Evolutionary conservation across 23 red algal species (phyloP), one percentile per base, ranked within the genome.

Genomic region (Agarophyton chilense): DNA sequence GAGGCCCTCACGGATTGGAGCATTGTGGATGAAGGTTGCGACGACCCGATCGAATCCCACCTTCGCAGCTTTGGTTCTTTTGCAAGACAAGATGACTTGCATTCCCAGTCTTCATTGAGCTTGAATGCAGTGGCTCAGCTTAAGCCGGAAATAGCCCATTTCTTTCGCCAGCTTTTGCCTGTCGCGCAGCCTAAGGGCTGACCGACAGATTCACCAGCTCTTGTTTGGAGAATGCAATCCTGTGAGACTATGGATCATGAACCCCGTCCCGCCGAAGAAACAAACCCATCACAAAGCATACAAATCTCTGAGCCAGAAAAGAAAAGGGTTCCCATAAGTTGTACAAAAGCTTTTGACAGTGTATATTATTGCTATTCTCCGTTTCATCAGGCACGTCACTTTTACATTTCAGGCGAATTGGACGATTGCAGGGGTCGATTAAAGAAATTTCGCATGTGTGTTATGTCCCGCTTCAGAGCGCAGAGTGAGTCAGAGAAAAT

Each of bases 321-420:
- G 24, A 19, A 61, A 63, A 67, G 76, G 36, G 87, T 91, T 21
- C 87, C 87, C 35, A 1, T 54, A 72, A 81, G 44, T 57, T 91
- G 87, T 79, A 71, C 87, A 43, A 78, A 91, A 53, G 87, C 87
- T 24, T 91, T 91, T 62, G 87, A 91, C 87, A 81, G 74, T 34
- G 32, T 91, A 4, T 91, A 91, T 44, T 91, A 44, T 72, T 91
- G 87, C 74, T 91, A 91, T 42, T 91, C 87, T 6, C 87, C 87
- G n/a, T 78, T 91, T 42, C 76, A 91, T 46, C 87, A 91, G 81
- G 87, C 56, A 4, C 73, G 76, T 40, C 41, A 81, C 22, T 80
- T 79, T 34, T 91, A 91, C 61, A 79, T 72, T 19, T 61, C 39
- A 21, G 87, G 87, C 34, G 52, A 81, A 65, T 57, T 91, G 22